Evolutionary conservation across 2,329 filamentous ascomycete species (phyloP).

Genomic region (Cordyceps militaris): DNA sequence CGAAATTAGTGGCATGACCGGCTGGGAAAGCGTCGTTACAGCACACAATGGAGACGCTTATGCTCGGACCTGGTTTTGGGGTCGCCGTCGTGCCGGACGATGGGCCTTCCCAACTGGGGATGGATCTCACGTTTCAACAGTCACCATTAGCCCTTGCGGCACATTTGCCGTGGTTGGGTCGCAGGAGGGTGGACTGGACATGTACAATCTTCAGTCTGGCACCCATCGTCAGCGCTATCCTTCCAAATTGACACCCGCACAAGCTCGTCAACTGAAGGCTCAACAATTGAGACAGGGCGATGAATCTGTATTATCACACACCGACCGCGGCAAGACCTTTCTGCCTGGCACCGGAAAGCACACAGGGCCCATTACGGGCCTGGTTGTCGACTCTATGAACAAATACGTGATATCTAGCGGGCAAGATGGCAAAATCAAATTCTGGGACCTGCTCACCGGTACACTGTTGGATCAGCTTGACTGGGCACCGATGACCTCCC

Average conservation of each 20-base stretch:
- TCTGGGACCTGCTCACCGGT: constrained; percentile 92
- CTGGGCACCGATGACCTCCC: constrained; percentile 67
- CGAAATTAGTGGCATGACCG: constrained; percentile 69
- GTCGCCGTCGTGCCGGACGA: constrained; percentile 81
- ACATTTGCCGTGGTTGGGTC: constrained; percentile 91
- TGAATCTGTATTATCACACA: constrained; percentile 48
- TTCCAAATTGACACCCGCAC: constrained; percentile 65
- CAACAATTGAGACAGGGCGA: constrained; percentile 54
- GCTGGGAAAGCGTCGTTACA: constrained; percentile 96
- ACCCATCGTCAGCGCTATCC: constrained; percentile 83
- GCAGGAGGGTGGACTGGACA: constrained; percentile 73
- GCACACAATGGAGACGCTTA: constrained; percentile 79
- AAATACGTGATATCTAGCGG: constrained; percentile 79
- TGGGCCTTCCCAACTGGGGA: constrained; percentile 91
- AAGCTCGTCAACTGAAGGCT: constrained; percentile 68
- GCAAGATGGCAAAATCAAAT: constrained; percentile 88
- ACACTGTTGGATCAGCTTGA: constrained; percentile 72
- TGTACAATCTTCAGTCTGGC: constrained; percentile 96
- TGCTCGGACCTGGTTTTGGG: constrained; percentile 97
- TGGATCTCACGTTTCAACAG: constrained; percentile 72
- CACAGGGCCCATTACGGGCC: constrained; percentile 72
- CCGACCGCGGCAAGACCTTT: constrained; percentile 36
- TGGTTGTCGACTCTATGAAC: constrained; percentile 86
- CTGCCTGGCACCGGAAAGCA: constrained; percentile 62
- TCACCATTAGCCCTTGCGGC: constrained; percentile 84